Evolutionary conservation across 2,329 filamentous ascomycete genomes (phyloP).

Genomic region (Ophiostoma triangulosporum): DNA sequence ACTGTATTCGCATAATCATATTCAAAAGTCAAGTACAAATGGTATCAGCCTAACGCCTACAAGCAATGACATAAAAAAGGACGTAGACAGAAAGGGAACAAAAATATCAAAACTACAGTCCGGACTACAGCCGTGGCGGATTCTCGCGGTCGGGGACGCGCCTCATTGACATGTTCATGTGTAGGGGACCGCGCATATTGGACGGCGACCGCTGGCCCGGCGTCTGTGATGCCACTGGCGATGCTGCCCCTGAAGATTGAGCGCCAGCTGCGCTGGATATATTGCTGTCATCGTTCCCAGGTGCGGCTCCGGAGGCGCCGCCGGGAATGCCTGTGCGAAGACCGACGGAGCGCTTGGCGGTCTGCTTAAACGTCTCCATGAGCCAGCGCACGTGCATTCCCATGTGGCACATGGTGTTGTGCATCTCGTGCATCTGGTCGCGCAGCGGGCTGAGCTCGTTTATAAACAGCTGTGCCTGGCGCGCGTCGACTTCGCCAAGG

Average conservation of each 20-base stretch:
- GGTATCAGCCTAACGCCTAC: no score
- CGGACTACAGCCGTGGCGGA: slow-evolving; percentile 10
- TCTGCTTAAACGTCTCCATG: slow-evolving; percentile 23
- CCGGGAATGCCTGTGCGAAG: slow-evolving; percentile 1
- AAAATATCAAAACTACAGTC: neutral
- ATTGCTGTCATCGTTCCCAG: neutral
- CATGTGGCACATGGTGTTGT: slow-evolving; percentile 42
- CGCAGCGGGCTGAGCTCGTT: slow-evolving; percentile 49
- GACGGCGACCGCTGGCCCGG: neutral
- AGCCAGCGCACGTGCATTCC: slow-evolving; percentile 48
- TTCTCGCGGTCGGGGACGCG: slow-evolving; percentile 14
- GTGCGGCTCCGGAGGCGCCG: neutral
- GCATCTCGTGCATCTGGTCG: slow-evolving; percentile 47
- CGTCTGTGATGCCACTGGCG: neutral
- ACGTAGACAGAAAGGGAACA: neutral
- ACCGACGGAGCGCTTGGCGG: slow-evolving; percentile 8
- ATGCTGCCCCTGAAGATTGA: neutral
- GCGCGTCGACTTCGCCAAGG: slow-evolving; percentile 43
- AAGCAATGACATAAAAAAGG: neutral
- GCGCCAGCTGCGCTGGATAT: neutral
- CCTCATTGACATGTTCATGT: slow-evolving; percentile 3
- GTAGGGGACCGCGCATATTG: neutral
- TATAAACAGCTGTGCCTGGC: slow-evolving; percentile 46
- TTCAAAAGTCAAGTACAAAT: no score
- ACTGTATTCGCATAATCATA: no score